These are phyloP conservation scores for Colletotrichum siamense DNA, from an alignment of 2,329 filamentous ascomycete species.

Conservation along the genomic window DNA sequence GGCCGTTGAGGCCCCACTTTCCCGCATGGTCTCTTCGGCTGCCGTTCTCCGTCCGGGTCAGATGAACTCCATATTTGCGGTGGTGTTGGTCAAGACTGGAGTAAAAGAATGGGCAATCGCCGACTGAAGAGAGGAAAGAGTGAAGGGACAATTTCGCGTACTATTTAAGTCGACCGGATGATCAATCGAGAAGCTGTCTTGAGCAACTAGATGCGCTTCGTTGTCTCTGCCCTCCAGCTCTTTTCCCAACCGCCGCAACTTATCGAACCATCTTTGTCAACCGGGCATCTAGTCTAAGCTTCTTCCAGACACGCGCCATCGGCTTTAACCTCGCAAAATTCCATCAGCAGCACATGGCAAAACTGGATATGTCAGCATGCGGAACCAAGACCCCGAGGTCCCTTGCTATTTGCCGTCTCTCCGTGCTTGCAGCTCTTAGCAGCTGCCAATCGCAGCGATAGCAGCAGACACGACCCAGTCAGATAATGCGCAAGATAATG, in stretches of 20 bases:
- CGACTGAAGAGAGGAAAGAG: background rate
- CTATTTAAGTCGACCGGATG: background rate
- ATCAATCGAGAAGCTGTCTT: background rate
- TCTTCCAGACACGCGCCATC: background rate
- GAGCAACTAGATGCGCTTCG: background rate
- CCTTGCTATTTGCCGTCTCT: background rate
- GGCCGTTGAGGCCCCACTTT: conserved; percentile 5
- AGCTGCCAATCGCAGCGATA: background rate
- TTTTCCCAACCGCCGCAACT: background rate
- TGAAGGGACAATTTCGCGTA: fast-evolving
- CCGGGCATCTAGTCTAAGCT: background rate
- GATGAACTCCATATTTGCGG: background rate
- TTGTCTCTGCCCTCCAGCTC: background rate
- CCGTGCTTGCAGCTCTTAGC: background rate
- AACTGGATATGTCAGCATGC: conserved; percentile 19
- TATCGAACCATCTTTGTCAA: background rate
- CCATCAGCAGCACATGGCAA: background rate
- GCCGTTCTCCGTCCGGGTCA: background rate
- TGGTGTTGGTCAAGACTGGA: background rate
- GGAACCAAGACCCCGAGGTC: conserved; percentile 12
- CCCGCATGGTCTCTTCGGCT: background rate
- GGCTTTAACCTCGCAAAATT: background rate
- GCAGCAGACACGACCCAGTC: background rate
- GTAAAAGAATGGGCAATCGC: background rate
- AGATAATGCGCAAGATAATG: background rate